Evolutionary conservation across 2,329 filamentous ascomycete species (phyloP), one percentile per base, ranked within the genome.

Genomic region (Clonostachys solani): DNA sequence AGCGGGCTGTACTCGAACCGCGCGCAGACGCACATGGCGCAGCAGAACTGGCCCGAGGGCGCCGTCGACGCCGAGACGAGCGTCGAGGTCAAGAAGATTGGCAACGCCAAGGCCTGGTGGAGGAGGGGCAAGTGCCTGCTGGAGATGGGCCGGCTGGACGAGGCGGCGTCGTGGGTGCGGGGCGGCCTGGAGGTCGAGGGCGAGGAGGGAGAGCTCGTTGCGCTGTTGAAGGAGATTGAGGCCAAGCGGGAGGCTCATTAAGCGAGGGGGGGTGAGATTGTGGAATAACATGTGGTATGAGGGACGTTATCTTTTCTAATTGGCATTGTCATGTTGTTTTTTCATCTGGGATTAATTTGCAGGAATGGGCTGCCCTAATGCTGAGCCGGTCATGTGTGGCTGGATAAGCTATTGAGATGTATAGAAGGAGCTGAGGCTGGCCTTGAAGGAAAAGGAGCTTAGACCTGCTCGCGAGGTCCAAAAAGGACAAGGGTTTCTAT

Each of bases 91-190:
- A 92, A 92, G 76, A 81, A 84, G 54, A 79, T 86, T 40, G 91
- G 87, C 37, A 97, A 99, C 66, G 84, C 89, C 2, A 97, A 97
- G 81, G 92, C 85, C 1, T 97, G 92, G 90, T 96, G 90, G 86
- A 77, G 94, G 51, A 77, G 89, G 51, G 94, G 89, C 10, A 84
- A 83, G 71, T 95, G 90, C 62, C 68, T 97, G 61, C 69, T 86
- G 54, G 94, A 99, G 81, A 97, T 97, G 94, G 87, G 87, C 2
- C 69, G 92, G 50, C 70, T 89, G 60, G 83, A 88, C 47, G 92
- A 97, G 80, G 91, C 92, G 1, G 75, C 75, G 58, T 83, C 85
- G 52, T 95, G 91, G 83, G 78, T 96, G 38, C 78, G 77, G 54
- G 78, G 81, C 61, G 91, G 83, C 0, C 66, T 96, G 48, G 92